Conservation (phyloP, 208 protist genomes). For the Crithidia mellificae region DNA sequence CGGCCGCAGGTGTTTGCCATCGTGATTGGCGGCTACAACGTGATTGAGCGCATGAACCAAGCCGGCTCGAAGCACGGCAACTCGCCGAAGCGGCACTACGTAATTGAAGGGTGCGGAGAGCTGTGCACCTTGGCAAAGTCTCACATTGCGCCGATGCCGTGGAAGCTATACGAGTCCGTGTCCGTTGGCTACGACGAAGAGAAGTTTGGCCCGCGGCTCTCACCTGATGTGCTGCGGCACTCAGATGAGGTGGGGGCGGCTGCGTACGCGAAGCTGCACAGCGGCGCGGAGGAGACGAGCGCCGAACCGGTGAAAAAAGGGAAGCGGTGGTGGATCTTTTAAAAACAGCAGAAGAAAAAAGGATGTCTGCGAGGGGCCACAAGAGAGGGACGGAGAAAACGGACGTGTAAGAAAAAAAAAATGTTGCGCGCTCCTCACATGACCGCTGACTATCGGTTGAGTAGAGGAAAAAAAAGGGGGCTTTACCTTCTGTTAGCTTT, state of each 20-base stretch:
- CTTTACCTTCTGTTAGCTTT: too few relatives aligned
- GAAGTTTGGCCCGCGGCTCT: slow-evolving; percentile 60
- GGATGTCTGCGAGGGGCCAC: too few relatives aligned
- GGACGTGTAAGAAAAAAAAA: too few relatives aligned
- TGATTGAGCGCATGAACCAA: slow-evolving; percentile 85
- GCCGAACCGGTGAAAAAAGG: slow-evolving; percentile 3
- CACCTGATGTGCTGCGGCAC: slow-evolving; percentile 35
- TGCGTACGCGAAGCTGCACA: slow-evolving; percentile 18
- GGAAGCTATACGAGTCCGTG: slow-evolving; percentile 78
- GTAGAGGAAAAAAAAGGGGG: too few relatives aligned
- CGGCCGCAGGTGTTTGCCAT: slow-evolving; percentile 83
- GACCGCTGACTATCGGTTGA: too few relatives aligned
- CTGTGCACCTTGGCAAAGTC: slow-evolving; percentile 88
- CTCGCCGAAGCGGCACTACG: slow-evolving; percentile 70
- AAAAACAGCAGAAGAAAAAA: neutral
- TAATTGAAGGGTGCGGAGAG: slow-evolving; percentile 82
- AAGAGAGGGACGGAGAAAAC: neutral
- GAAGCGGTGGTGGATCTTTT: slow-evolving; percentile 36
- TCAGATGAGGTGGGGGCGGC: slow-evolving; percentile 36
- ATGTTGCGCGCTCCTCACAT: too few relatives aligned
- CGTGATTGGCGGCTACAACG: slow-evolving; percentile 86
- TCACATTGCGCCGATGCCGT: slow-evolving; percentile 82
- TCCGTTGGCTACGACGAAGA: slow-evolving; percentile 83
- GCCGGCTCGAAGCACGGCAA: slow-evolving; percentile 82
- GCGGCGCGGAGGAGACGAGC: neutral